Conservation (phyloP, 2,329 filamentous ascomycete genomes). For the Cordyceps fumosorosea region DNA sequence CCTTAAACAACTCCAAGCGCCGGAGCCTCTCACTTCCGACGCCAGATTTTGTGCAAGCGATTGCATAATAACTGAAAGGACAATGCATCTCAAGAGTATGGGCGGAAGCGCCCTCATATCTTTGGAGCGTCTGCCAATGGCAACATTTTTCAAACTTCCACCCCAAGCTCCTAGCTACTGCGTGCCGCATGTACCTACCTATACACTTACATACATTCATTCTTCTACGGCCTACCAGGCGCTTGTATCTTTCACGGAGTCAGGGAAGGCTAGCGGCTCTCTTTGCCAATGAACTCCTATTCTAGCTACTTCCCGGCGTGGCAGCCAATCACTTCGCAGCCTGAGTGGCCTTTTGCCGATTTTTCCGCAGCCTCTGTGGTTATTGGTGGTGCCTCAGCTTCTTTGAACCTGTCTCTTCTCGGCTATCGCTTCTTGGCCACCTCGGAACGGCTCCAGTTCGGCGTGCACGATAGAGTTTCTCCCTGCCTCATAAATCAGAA, state of each 20-base stretch:
- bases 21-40: slow-evolving; percentile 3
- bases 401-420: background rate
- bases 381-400: background rate
- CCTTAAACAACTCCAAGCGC: background rate
- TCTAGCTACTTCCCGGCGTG: background rate
- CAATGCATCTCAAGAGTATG: background rate
- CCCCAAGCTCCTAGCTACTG: background rate
- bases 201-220: too few relatives aligned
- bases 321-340: too few relatives aligned
- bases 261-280: background rate
- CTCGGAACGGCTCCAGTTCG: background rate
- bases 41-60: background rate
- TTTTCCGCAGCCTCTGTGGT: background rate
- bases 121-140: background rate
- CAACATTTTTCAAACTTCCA: background rate
- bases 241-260: too few relatives aligned
- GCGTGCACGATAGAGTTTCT: background rate
- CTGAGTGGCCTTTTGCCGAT: background rate
- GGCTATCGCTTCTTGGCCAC: background rate
- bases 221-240: too few relatives aligned
- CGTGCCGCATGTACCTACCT: too few relatives aligned
- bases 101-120: background rate
- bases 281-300: background rate
- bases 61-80: background rate
- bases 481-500: background rate